These are phyloP conservation scores for Scalesia atractyloides DNA, from an alignment of 129 eudicot species.

Conservation along the genomic window DNA sequence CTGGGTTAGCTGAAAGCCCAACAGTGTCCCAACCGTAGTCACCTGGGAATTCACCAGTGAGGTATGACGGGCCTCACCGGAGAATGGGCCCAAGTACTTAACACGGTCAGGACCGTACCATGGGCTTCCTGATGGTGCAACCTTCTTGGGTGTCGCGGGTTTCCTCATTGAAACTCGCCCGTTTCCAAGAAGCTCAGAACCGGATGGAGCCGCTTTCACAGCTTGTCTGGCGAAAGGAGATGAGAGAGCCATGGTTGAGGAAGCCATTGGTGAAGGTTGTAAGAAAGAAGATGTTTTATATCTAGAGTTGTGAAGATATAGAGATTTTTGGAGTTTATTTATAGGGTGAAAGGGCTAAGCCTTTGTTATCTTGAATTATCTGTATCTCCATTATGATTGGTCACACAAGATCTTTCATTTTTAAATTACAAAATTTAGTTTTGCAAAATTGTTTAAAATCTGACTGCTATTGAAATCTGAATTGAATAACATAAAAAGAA, in stretches of 20 bases:
- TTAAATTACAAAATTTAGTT: neutral
- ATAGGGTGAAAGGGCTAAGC: neutral
- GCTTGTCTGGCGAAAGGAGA: slow-evolving; percentile 61
- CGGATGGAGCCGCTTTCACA: slow-evolving; percentile 44
- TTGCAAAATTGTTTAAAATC: neutral
- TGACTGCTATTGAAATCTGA: neutral
- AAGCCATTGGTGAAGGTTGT: slow-evolving; percentile 41
- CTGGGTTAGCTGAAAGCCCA: slow-evolving; percentile 74
- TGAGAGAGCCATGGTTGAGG: slow-evolving; percentile 70
- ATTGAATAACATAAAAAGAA: neutral
- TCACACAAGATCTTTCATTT: slow-evolving; percentile 14
- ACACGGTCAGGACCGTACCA: slow-evolving; percentile 79
- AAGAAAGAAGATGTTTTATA: slow-evolving; percentile 19
- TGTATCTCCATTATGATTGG: slow-evolving; percentile 29
- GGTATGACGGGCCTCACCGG: slow-evolving; percentile 76
- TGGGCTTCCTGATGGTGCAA: slow-evolving; percentile 53
- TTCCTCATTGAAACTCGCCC: slow-evolving; percentile 65
- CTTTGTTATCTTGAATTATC: slow-evolving; percentile 31
- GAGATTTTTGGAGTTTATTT: slow-evolving; percentile 12
- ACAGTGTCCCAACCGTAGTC: slow-evolving; percentile 83
- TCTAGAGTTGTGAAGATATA: slow-evolving; percentile 17
- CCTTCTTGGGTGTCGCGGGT: slow-evolving; percentile 31
- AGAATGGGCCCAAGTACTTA: slow-evolving; percentile 76
- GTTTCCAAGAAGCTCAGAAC: slow-evolving; percentile 39
- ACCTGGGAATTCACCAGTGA: slow-evolving; percentile 77